These are phyloP conservation scores for Wallacemonas collosoma DNA, from an alignment of 208 protist species.

Conservation along the genomic window DNA sequence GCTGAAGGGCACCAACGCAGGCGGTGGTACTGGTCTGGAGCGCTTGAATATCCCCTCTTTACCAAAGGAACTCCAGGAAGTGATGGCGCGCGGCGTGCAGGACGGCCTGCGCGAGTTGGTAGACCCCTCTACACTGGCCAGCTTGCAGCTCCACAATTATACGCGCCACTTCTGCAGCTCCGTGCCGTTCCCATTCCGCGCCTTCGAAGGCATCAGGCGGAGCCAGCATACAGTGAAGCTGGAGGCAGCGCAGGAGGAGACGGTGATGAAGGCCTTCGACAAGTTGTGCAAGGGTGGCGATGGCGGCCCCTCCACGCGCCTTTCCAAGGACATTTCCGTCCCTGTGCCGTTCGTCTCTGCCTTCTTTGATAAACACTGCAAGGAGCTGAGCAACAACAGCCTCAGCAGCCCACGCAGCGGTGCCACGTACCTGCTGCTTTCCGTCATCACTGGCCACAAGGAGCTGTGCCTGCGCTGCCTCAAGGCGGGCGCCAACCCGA, in stretches of 20 bases:
- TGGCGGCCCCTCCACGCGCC: slow-evolving; percentile 19
- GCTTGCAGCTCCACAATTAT: slow-evolving; percentile 33
- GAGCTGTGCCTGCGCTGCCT: slow-evolving; percentile 71
- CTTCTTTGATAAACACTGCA: slow-evolving; percentile 75
- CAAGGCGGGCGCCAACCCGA: slow-evolving; percentile 81
- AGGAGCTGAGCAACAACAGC: slow-evolving; percentile 45
- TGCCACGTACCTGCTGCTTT: slow-evolving; percentile 78
- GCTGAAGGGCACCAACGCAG: slow-evolving; percentile 10
- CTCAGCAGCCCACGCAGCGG: slow-evolving; percentile 47
- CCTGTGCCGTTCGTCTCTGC: slow-evolving; percentile 73
- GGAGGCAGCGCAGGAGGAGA: slow-evolving; percentile 51
- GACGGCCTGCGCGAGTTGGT: slow-evolving; percentile 24
- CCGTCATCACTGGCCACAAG: slow-evolving; percentile 74
- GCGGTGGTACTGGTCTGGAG: neutral
- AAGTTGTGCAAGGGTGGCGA: slow-evolving; percentile 45
- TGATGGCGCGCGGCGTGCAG: slow-evolving; percentile 29
- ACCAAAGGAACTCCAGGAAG: slow-evolving; percentile 13
- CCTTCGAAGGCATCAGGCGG: slow-evolving; percentile 67
- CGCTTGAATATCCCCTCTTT: slow-evolving; percentile 6
- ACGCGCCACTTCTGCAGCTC: slow-evolving; percentile 78
- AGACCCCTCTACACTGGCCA: slow-evolving; percentile 33
- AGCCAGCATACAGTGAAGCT: slow-evolving; percentile 57
- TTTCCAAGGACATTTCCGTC: slow-evolving; percentile 54
- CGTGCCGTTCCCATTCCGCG: slow-evolving; percentile 74
- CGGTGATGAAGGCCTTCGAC: slow-evolving; percentile 66